A percentile compares a stretch with the other conserved stretches of the same genome.
phyloP scores from a whole-genome alignment of 1,284 basidiomycete genomes.

The Leccinum subrobustum region DNA sequence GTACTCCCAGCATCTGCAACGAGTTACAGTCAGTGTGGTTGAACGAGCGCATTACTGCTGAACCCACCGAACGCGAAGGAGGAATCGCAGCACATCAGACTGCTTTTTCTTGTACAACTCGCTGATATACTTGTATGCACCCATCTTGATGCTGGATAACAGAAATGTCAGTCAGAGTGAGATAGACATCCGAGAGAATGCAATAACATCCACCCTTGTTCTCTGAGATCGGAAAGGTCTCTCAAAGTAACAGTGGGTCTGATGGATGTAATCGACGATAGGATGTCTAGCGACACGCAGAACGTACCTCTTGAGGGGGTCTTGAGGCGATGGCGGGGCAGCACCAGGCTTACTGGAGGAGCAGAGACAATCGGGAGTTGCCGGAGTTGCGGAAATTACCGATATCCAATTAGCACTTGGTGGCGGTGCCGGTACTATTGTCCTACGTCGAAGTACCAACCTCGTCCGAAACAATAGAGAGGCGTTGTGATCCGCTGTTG shows the following conservation, averaged over 20 bases:
- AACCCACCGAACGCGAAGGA: constrained; percentile 91
- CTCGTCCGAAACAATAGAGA: constrained; percentile 17
- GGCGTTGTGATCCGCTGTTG: constrained; percentile 23
- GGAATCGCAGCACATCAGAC: constrained; percentile 97
- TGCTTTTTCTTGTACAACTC: constrained; percentile 97
- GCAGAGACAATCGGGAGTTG: constrained; percentile 16
- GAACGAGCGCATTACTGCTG: not conserved
- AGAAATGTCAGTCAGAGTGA: constrained; percentile 20
- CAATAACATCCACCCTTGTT: constrained; percentile 29
- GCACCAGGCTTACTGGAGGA: not conserved
- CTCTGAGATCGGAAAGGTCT: constrained; percentile 3
- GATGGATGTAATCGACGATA: not conserved
- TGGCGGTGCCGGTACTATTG: not conserved
- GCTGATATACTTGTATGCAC: constrained; percentile 96
- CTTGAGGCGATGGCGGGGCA: constrained; percentile 17
- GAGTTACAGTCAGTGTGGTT: constrained; percentile 11
- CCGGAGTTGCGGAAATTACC: constrained; percentile 26
- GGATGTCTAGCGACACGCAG: constrained; percentile 6
- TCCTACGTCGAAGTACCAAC: not conserved
- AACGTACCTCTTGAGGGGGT: constrained; percentile 31
- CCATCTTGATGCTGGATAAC: constrained; percentile 52
- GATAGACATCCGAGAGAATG: constrained; percentile 18
- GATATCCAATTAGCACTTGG: constrained; percentile 11
- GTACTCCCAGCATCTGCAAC: constrained; percentile 94
- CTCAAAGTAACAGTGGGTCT: constrained; percentile 10